Conservation (phyloP, 306 rosid species). For the Dicorynia guianensis region DNA sequence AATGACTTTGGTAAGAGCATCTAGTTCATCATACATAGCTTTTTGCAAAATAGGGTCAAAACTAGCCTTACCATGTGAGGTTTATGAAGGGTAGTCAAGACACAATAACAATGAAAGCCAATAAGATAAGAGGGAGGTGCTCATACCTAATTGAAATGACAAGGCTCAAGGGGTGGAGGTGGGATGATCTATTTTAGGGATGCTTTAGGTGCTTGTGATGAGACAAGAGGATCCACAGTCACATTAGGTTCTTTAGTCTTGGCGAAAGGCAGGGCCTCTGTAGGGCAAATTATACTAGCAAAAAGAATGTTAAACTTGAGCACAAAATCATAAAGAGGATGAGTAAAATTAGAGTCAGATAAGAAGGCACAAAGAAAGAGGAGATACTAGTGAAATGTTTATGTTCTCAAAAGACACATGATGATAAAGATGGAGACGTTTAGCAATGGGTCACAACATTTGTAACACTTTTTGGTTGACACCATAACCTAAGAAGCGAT, state of each 20-base stretch:
- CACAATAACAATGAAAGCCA: background rate
- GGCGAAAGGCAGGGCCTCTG: no score
- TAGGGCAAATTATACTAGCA: no score
- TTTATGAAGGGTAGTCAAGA: background rate
- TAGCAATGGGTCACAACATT: background rate
- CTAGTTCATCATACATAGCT: background rate
- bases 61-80: background rate
- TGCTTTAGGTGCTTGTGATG: background rate
- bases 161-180: background rate
- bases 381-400: background rate
- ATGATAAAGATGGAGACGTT: background rate
- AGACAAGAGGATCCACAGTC: background rate
- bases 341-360: background rate
- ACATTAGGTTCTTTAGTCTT: no score
- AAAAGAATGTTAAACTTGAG: background rate
- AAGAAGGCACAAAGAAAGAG: background rate
- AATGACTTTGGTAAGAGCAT: background rate
- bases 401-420: background rate
- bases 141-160: background rate
- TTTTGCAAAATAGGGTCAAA: background rate
- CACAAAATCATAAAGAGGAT: background rate
- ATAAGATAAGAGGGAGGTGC: background rate
- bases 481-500: background rate
- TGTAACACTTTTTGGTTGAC: background rate
- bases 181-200: no score